Evolutionary conservation across 2,329 filamentous ascomycete genomes (phyloP).

Genomic region (Ilyonectria robusta): DNA sequence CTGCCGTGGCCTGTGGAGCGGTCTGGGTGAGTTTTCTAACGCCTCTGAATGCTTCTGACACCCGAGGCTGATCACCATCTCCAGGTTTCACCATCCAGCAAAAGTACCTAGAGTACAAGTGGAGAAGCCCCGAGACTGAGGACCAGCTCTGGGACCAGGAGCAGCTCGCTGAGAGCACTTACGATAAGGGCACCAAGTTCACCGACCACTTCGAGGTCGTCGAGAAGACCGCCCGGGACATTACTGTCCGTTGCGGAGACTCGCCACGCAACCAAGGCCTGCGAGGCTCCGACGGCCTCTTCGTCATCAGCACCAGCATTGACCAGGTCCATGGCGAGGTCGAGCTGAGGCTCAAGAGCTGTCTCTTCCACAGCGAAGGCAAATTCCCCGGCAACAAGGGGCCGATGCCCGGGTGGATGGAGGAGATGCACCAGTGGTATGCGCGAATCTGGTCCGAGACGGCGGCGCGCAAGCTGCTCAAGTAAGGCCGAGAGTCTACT

Average conservation of each 20-base stretch:
- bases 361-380: slow-evolving; percentile 66
- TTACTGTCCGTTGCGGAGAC: slow-evolving; percentile 77
- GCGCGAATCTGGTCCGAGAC: slow-evolving; percentile 57
- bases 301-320: slow-evolving; percentile 73
- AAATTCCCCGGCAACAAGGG: slow-evolving; percentile 53
- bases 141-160: slow-evolving; percentile 73
- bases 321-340: slow-evolving; percentile 72
- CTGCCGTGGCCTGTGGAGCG: slow-evolving; percentile 77
- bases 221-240: slow-evolving; percentile 71
- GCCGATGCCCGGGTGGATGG: slow-evolving; percentile 48
- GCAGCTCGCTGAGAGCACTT: slow-evolving; percentile 68
- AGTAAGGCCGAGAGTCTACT: slow-evolving; percentile 31
- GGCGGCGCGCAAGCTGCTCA: slow-evolving; percentile 55
- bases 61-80: not conserved
- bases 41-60: too few relatives aligned
- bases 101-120: slow-evolving; percentile 71
- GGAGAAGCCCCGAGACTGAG: slow-evolving; percentile 67
- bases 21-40: slow-evolving; percentile 71
- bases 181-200: slow-evolving; percentile 74
- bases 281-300: slow-evolving; percentile 75
- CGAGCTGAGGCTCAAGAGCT: slow-evolving; percentile 76
- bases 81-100: slow-evolving; percentile 72
- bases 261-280: slow-evolving; percentile 70
- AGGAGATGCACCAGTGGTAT: slow-evolving; percentile 58
- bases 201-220: slow-evolving; percentile 82